These are phyloP conservation scores for Russula virescens DNA, from an alignment of 768 basidiomycete species.

Conservation along the genomic window DNA sequence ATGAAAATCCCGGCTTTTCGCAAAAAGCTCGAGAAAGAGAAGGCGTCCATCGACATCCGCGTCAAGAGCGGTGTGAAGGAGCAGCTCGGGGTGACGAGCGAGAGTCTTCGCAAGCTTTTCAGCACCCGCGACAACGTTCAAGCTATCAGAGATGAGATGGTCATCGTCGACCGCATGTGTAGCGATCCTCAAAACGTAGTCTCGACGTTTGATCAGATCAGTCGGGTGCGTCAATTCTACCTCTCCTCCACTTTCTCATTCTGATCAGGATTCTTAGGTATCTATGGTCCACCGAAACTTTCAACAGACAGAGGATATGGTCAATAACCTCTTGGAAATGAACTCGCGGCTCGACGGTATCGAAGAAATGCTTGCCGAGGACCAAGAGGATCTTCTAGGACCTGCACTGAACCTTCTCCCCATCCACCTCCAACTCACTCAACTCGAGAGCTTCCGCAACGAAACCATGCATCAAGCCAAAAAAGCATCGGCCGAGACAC, in stretches of 20 bases:
- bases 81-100: constrained; percentile 84
- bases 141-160: constrained; percentile 81
- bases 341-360: constrained; percentile 74
- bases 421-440: constrained; percentile 87
- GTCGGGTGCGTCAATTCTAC: constrained; percentile 54
- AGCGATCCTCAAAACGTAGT: constrained; percentile 71
- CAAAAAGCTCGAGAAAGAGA: constrained; percentile 95
- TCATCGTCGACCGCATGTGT: constrained; percentile 67
- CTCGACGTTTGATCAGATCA: constrained; percentile 92
- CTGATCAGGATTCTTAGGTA: constrained; percentile 46
- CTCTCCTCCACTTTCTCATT: background rate
- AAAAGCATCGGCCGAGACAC: constrained; percentile 60
- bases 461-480: constrained; percentile 94
- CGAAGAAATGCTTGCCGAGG: constrained; percentile 68
- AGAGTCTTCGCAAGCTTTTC: constrained; percentile 78
- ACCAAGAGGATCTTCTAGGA: constrained; percentile 73
- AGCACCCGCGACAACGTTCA: constrained; percentile 74
- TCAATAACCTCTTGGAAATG: constrained; percentile 91
- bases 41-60: constrained; percentile 86
- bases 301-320: constrained; percentile 92
- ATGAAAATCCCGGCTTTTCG: constrained; percentile 81
- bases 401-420: constrained; percentile 84
- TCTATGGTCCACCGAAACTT: constrained; percentile 95
- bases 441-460: constrained; percentile 90
- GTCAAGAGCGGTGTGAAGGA: constrained; percentile 89